A percentile compares a stretch with the other conserved stretches of the same genome.
Evolutionary conservation across 371 early-diverging fungal species (phyloP).

Genomic region (Mucor lusitanicus): DNA sequence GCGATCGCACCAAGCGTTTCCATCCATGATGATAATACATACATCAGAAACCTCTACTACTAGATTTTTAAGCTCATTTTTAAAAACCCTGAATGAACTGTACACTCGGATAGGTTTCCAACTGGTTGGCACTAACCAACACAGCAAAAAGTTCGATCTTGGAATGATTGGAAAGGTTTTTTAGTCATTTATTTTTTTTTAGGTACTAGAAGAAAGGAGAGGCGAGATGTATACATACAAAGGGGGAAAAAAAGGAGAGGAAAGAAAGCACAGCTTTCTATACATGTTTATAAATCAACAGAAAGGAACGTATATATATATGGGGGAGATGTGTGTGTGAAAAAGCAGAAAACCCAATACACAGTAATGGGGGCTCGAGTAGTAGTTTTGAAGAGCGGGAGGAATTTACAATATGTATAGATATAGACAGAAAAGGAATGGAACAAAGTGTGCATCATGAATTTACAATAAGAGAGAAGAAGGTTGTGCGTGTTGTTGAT

Average conservation of each 20-base stretch:
- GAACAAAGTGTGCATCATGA: not conserved
- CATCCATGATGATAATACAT: too few relatives aligned
- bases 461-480: not conserved
- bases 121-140: not conserved
- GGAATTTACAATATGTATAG: constrained; percentile 1
- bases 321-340: not conserved
- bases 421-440: not conserved
- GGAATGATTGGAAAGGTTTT: not conserved
- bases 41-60: not conserved
- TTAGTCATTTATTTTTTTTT: not conserved
- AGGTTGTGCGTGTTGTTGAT: not conserved
- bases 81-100: not conserved
- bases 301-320: not conserved
- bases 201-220: not conserved
- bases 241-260: not conserved
- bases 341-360: not conserved
- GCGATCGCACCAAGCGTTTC: too few relatives aligned
- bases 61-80: not conserved
- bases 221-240: not conserved
- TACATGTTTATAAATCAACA: not conserved
- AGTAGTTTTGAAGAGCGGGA: not conserved
- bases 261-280: constrained; percentile 5
- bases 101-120: not conserved
- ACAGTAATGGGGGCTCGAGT: not conserved
- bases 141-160: not conserved